Evolutionary conservation across 768 basidiomycete species (phyloP), one percentile per base, ranked within the genome.

Genomic region (Pluteus cervinus): DNA sequence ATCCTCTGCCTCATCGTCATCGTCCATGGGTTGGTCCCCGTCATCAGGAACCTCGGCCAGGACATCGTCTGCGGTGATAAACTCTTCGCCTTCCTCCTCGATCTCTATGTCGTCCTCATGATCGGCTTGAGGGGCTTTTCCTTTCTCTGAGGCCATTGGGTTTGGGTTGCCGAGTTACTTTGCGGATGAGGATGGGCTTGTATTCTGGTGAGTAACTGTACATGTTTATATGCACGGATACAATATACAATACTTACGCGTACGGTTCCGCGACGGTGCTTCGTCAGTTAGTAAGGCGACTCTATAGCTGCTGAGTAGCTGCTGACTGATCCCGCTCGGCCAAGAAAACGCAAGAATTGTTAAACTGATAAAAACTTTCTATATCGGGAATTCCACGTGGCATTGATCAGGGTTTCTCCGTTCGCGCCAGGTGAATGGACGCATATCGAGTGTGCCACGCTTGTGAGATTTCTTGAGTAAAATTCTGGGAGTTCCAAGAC

Each of bases 1-100:
- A 26, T 68, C 76, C 17, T 66, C 67, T 1, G 58, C 69, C 14
- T 79, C 75, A 12, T 72, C 79, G 9, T 79, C 82, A 6, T 79
- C 81, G 31, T 84, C 84, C 79, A 87, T 89, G 7, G 73, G 77
- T 5, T 62, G 59, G 42, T 86, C 80, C 6, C 68, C 82, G 24
- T 83, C 80, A 36, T 81, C 81, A 12, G 57, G 63, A 11, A 85
- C 62, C 53, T 84, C 86, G 29, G 62, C 66, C 14, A 76, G 64
- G 31, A 86, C 71, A 40, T 88, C 86, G 32, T 77, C 77, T 18
- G 71, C 62, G 32, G 69, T 61, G 55, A 89, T 79, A 56, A 76
- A 87, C 28, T 77, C 69, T 6, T 76, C 79, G 16, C 54, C 66
- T 24, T 73, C 68, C n/a, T 66, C 63, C 26, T 69, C 66, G 8